These are phyloP conservation scores for Amaranthus hypochondriacus DNA, from an alignment of 148 eudicot genomes.

Conservation along the genomic window DNA sequence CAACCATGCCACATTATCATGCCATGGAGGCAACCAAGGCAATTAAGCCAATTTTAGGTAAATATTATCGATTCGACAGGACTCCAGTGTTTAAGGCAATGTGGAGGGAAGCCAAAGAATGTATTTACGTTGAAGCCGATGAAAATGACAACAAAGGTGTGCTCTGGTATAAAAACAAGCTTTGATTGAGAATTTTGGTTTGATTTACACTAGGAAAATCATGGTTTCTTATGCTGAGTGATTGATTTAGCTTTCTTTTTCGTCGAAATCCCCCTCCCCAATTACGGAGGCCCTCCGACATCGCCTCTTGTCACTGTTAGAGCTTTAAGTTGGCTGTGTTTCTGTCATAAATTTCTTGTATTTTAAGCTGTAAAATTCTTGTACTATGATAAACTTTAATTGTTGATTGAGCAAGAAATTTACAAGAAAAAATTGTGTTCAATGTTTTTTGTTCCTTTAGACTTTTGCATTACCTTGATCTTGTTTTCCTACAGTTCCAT, in stretches of 20 bases:
- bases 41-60: conserved; percentile 66
- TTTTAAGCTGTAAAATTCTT: neutral
- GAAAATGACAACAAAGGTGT: conserved; percentile 54
- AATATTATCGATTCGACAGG: conserved; percentile 61
- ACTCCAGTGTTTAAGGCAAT: conserved; percentile 64
- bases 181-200: conserved; percentile 15
- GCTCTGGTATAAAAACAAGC: conserved; percentile 78
- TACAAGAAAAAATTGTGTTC: conserved; percentile 2
- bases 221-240: neutral
- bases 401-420: conserved; percentile 5
- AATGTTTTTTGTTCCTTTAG: neutral
- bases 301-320: neutral
- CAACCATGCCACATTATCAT: conserved; percentile 87
- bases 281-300: too few relatives aligned
- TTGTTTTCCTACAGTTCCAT: too few relatives aligned
- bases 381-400: neutral
- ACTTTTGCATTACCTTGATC: too few relatives aligned
- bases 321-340: conserved; percentile 1
- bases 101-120: conserved; percentile 81
- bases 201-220: conserved; percentile 6
- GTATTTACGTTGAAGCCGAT: conserved; percentile 67
- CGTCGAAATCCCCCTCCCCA: neutral
- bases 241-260: neutral
- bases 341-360: neutral
- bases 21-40: conserved; percentile 93